A percentile compares a stretch with the other conserved stretches of the same genome.
Evolutionary conservation across 495 filamentous ascomycete genomes (phyloP).

Genomic region (Penicillium bovifimosum): DNA sequence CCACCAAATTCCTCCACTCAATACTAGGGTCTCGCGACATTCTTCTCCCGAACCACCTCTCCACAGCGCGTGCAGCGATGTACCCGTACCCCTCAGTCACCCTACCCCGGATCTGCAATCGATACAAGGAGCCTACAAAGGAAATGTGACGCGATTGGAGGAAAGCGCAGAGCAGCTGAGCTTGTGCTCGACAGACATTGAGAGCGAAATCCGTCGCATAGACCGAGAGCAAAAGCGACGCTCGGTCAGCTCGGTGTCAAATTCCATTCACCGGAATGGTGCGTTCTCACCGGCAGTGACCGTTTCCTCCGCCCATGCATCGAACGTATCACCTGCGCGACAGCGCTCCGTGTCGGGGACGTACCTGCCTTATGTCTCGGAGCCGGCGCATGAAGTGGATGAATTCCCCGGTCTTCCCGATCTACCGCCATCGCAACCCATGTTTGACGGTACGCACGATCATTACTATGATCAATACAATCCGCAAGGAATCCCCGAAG

Average conservation of each 20-base stretch:
- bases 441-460: slow-evolving; percentile 18
- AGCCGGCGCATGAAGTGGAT: slow-evolving; percentile 39
- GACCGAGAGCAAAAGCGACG: slow-evolving; percentile 68
- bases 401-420: slow-evolving; percentile 15
- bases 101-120: slow-evolving; percentile 72
- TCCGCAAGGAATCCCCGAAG: slow-evolving; percentile 8
- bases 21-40: slow-evolving; percentile 29
- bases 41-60: slow-evolving; percentile 44
- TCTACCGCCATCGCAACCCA: slow-evolving; percentile 24
- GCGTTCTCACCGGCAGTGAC: slow-evolving; percentile 68
- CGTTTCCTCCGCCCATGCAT: slow-evolving; percentile 59
- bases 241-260: slow-evolving; percentile 44
- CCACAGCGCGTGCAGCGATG: slow-evolving; percentile 55
- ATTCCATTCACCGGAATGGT: slow-evolving; percentile 67
- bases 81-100: slow-evolving; percentile 59
- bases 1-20: slow-evolving; percentile 30
- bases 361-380: slow-evolving; percentile 46
- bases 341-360: slow-evolving; percentile 56
- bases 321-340: slow-evolving; percentile 50
- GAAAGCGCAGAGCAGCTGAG: slow-evolving; percentile 76
- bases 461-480: slow-evolving; percentile 20
- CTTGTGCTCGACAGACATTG: slow-evolving; percentile 70
- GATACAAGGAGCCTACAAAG: slow-evolving; percentile 64
- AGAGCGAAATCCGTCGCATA: slow-evolving; percentile 73
- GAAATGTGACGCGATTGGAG: slow-evolving; percentile 79